phyloP scores from a whole-genome alignment of 805 yeast genomes.

The Ogataea trehaloabstinens region DNA sequence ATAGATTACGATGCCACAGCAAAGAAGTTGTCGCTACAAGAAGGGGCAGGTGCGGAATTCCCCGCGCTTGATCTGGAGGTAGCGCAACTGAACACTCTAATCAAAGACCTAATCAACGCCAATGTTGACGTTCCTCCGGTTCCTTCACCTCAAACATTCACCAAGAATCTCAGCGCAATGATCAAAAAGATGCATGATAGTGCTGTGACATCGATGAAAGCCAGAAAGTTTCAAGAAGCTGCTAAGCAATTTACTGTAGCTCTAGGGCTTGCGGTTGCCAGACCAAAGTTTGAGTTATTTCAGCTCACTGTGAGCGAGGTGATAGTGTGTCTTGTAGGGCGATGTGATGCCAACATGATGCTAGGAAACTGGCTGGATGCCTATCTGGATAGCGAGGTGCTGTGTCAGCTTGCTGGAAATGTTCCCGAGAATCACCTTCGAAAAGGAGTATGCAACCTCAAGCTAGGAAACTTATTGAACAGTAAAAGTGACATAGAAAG shows the following conservation, averaged over 20 bases:
- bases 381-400: conserved; percentile 65
- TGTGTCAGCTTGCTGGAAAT: conserved; percentile 54
- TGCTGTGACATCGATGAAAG: conserved; percentile 57
- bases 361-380: conserved; percentile 56
- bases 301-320: conserved; percentile 70
- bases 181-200: conserved; percentile 63
- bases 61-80: conserved; percentile 30
- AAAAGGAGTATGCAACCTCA: conserved; percentile 61
- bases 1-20: conserved; percentile 29
- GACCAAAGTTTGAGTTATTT: conserved; percentile 73
- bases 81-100: conserved; percentile 32
- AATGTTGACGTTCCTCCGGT: conserved; percentile 50
- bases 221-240: conserved; percentile 55
- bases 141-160: conserved; percentile 54
- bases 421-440: conserved; percentile 71
- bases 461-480: conserved; percentile 59
- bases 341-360: conserved; percentile 67
- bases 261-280: conserved; percentile 61
- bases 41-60: conserved; percentile 17
- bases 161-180: conserved; percentile 55
- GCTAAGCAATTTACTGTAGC: conserved; percentile 64
- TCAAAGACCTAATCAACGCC: conserved; percentile 43
- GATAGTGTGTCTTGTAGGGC: conserved; percentile 61
- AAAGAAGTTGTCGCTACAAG: conserved; percentile 30
- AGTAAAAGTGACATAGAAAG: conserved; percentile 70